These are phyloP conservation scores for Sphaerosporella brunnea DNA, from an alignment of 495 filamentous ascomycete species.

Conservation along the genomic window DNA sequence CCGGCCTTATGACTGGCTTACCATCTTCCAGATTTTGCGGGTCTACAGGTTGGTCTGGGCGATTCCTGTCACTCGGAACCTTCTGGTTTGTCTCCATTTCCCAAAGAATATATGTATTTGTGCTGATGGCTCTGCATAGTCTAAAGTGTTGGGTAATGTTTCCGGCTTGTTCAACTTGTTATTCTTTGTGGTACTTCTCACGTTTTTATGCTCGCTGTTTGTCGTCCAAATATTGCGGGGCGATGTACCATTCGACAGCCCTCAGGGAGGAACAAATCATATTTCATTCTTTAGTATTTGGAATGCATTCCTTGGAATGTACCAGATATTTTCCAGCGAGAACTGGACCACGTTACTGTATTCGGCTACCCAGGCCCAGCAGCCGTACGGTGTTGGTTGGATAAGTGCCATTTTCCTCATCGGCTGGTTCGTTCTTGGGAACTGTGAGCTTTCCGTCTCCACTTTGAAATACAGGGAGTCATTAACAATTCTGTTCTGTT, in stretches of 20 bases:
- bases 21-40: constrained; percentile 80
- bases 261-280: constrained; percentile 35
- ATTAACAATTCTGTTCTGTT: no score
- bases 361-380: constrained; percentile 52
- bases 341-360: constrained; percentile 87
- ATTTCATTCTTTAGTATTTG: constrained; percentile 80
- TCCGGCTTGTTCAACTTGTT: constrained; percentile 85
- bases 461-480: background rate
- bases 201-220: constrained; percentile 83
- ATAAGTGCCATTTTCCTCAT: constrained; percentile 85
- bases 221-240: constrained; percentile 86
- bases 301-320: constrained; percentile 95
- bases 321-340: constrained; percentile 92
- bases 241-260: constrained; percentile 48
- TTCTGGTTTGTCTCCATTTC: constrained; percentile 41
- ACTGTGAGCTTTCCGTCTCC: constrained; percentile 31
- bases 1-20: constrained; percentile 71
- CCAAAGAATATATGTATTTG: no score
- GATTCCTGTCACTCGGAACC: constrained; percentile 63
- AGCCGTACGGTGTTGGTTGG: constrained; percentile 54
- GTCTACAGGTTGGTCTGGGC: constrained; percentile 85
- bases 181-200: constrained; percentile 88
- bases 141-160: constrained; percentile 75
- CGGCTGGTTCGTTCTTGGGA: constrained; percentile 85
- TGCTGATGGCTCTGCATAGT: no score